These are phyloP conservation scores for Pseudogymnoascus sp. DNA, from an alignment of 2,329 filamentous ascomycete genomes.

Conservation along the genomic window DNA sequence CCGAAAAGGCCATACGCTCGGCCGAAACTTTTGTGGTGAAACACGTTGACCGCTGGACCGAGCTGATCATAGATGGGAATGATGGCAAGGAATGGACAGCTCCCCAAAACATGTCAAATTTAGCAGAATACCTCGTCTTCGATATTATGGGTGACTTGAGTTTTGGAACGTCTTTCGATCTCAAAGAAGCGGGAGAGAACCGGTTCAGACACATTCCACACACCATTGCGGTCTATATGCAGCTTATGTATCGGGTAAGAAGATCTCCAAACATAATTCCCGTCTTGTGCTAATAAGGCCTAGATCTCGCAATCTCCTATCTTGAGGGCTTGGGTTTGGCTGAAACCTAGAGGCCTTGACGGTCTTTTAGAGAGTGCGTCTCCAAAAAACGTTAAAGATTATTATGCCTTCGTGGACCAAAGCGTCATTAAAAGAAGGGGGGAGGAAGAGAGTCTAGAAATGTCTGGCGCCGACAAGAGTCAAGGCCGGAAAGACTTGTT, in stretches of 20 bases:
- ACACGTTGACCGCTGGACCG: conserved; percentile 16
- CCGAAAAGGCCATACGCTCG: conserved; percentile 12
- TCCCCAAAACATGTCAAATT: conserved; percentile 11
- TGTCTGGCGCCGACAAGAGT: not conserved
- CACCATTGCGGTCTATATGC: conserved; percentile 3
- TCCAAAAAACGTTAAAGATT: not conserved
- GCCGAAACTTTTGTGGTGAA: conserved; percentile 11
- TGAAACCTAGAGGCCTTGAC: conserved; percentile 10
- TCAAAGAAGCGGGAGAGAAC: conserved; percentile 12
- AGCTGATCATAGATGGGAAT: conserved; percentile 10
- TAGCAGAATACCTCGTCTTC: conserved; percentile 10
- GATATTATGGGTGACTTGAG: conserved; percentile 15
- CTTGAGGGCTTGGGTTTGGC: conserved; percentile 1
- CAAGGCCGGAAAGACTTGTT: conserved; percentile 4
- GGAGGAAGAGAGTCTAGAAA: not conserved
- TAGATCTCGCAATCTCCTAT: conserved; percentile 8
- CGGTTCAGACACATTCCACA: conserved; percentile 10
- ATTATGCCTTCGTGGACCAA: not conserved
- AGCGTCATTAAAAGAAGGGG: not conserved
- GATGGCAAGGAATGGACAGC: conserved; percentile 12
- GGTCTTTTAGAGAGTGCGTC: not conserved
- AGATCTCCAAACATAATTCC: no score
- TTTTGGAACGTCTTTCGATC: conserved; percentile 11
- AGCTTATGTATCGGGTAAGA: conserved; percentile 10
- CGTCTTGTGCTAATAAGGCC: not conserved